Evolutionary conservation across 2,329 filamentous ascomycete species (phyloP), one percentile per base, ranked within the genome.

Genomic region (Didymella pinodella): DNA sequence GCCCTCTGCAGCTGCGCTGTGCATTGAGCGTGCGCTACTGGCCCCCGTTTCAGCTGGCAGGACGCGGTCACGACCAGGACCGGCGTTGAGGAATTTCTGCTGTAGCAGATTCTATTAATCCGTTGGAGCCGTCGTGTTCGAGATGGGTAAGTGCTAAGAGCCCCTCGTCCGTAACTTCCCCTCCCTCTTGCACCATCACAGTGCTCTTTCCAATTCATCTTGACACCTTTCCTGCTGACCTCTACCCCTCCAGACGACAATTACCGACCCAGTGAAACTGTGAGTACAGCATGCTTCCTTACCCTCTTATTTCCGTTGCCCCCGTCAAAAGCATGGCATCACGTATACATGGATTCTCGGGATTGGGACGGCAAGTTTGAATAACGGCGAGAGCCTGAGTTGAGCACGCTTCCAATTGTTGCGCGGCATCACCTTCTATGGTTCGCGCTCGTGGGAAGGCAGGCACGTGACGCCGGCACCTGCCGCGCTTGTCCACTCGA

Each of bases 21-120:
- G 65, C 67, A 60, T 56, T 57, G 61, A 64, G 64, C 66, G 67
- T 67, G 66, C 67, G 68, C 65, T 65, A 66, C 66, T 67, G 66
- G 69, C 65, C 64, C 64, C 66, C 49, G 48, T 53, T 49, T 73
- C 68, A 75, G 72, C 73, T 59, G 40, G 50, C 56, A 59, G 28
- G 56, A 59, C 56, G 46, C 74, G 67, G 65, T 64, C 67, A 67
- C 65, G 55, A 65, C 54, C 41, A 57, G 57, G 57, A 61, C 61
- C 64, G 62, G 67, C 61, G 56, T 65, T 59, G 63, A 57, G 68
- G 63, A 71, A 66, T 62, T 48, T 60, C 48, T 56, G 58, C 54
- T 61, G 64, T 67, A 61, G 62, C 65, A 60, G 62, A 65, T 63
- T 67, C 66, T 66, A 62, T 65, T 68, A 68, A 60, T 48, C 53